Conservation (phyloP, 805 yeast genomes). For the Kuraishia hungarica region DNA sequence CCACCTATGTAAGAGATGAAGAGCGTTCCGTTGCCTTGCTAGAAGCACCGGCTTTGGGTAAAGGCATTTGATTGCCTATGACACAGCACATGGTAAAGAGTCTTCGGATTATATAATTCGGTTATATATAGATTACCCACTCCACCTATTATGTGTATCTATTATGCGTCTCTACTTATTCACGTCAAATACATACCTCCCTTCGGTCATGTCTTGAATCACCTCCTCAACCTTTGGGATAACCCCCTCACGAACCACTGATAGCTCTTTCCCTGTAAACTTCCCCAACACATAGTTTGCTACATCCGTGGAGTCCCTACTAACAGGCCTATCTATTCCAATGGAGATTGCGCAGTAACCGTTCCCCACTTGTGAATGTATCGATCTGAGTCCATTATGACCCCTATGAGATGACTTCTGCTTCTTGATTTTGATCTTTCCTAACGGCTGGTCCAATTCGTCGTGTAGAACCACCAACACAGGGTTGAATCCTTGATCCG, state of each 20-base stretch:
- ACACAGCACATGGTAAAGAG: too few relatives aligned
- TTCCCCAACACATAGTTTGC: conserved; percentile 56
- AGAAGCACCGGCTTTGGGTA: too few relatives aligned
- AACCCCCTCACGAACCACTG: conserved; percentile 28
- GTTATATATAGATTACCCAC: too few relatives aligned
- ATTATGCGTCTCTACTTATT: not conserved
- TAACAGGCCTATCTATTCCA: conserved; percentile 67
- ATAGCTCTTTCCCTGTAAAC: conserved; percentile 37
- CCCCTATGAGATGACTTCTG: conserved; percentile 65
- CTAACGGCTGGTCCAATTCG: conserved; percentile 61
- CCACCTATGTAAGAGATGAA: too few relatives aligned
- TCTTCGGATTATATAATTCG: too few relatives aligned
- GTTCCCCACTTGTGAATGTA: conserved; percentile 37
- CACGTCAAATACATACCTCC: conserved; percentile 18
- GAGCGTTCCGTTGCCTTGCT: too few relatives aligned
- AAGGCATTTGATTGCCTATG: too few relatives aligned
- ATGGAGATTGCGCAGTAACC: conserved; percentile 59
- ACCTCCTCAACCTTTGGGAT: conserved; percentile 30
- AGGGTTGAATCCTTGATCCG: conserved; percentile 21
- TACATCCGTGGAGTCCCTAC: conserved; percentile 33
- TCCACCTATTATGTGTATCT: too few relatives aligned
- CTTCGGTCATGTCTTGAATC: conserved; percentile 25
- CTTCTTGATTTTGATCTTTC: conserved; percentile 53
- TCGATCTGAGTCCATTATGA: conserved; percentile 73
- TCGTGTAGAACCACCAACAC: conserved; percentile 64